phyloP scores from a whole-genome alignment of 2,329 filamentous ascomycete species.

The Karstenula rhodostoma region DNA sequence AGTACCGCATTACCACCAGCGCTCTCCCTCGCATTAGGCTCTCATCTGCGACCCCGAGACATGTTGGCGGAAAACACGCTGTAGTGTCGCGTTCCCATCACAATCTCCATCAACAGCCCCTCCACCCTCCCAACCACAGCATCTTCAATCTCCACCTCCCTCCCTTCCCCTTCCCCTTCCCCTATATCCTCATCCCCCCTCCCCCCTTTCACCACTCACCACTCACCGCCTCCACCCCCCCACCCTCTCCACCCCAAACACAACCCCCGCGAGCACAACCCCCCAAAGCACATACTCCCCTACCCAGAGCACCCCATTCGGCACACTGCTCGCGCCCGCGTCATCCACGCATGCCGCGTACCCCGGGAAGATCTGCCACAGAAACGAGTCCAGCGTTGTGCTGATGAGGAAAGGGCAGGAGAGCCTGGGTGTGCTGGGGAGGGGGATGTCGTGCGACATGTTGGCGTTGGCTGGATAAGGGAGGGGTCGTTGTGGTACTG shows the following conservation, averaged over 20 bases:
- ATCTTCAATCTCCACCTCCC: background rate
- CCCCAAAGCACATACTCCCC: conserved; percentile 10
- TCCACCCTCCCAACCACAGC: no score
- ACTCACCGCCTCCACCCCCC: background rate
- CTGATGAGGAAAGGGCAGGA: conserved; percentile 9
- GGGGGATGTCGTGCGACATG: background rate
- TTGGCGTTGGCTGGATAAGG: no score
- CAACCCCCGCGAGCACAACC: background rate
- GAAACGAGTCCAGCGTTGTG: background rate
- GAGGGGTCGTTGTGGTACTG: no score
- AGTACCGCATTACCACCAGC: no score
- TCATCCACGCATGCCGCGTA: background rate
- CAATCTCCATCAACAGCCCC: no score
- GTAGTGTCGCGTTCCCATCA: no score
- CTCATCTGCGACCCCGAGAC: no score
- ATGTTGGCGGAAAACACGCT: no score
- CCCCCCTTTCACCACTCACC: no score
- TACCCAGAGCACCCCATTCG: conserved; percentile 5
- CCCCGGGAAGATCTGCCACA: conserved; percentile 3
- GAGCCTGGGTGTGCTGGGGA: no score
- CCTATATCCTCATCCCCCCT: background rate
- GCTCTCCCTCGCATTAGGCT: no score
- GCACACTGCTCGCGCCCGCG: background rate
- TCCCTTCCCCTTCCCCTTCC: background rate
- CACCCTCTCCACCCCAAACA: background rate